Base-by-base conservation (phyloP, 2,329 filamentous ascomycete genomes). In the Colletotrichum sidae region DNA sequence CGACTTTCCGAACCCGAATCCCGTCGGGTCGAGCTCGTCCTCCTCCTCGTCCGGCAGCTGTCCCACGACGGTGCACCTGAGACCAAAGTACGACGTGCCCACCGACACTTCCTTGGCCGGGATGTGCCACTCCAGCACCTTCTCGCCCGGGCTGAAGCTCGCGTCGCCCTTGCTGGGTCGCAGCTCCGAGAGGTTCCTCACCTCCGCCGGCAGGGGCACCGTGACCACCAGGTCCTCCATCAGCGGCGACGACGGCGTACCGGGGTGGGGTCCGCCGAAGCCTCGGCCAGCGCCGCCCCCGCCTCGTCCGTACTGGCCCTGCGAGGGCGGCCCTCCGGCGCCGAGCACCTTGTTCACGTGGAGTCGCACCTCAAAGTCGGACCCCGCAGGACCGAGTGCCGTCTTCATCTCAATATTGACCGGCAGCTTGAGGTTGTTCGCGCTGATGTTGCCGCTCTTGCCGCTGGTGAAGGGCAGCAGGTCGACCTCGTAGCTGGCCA, bases 401-500 rank as follows among this genome's bases (percentile, higher is more conserved):
- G 94, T 95, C 71, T 90, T 91, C 52, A 98, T 88, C 72, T 97
- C 92, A 55, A 97, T 83, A 53, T 85, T 89, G 3, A 96, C 91
- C 0, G 96, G 96, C 6, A 98, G 80, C 73, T 94, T 93, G 12
- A 98, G 82, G 70, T 87, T 90, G 65, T 88, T 87, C 58, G 83
- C 81, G 58, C 79, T 85, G 2, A 87, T 78, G 58, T 79, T 85
- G 15, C 85, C 82, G 56, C 83, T 83, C 70, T 86, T 85, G 17
- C 85, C 83, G 69, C 82, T 84, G 13, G 89, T 86, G 54, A 91
- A 87, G 0, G 94, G 94, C 11, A 98, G 83, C 25, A 99, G 80
- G 76, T 99, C 93, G 17, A 97, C 93, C 77, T 97, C 95, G 74
- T 99, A 99, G 25, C 94, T 94, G 38, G 94, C 94, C 15, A 99